phyloP scores from a whole-genome alignment of 2,329 filamentous ascomycete species.

The Septoria linicola region DNA sequence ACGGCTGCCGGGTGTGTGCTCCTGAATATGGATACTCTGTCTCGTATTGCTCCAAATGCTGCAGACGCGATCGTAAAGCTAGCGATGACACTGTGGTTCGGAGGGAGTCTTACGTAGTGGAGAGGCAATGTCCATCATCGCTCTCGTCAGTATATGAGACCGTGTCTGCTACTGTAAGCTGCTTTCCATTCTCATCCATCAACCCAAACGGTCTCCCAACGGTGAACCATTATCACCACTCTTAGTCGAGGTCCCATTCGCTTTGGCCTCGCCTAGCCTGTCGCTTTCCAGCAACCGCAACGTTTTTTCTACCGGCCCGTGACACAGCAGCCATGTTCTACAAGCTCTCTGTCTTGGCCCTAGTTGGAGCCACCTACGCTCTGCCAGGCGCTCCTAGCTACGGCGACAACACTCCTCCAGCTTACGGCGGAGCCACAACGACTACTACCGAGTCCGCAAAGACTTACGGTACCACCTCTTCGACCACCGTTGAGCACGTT shows the following conservation, averaged over 20 bases:
- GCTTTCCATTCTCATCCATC: constrained; percentile 6
- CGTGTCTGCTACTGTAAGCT: neutral
- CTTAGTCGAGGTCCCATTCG: constrained; percentile 1
- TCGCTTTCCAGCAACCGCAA: neutral
- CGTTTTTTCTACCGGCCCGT: neutral
- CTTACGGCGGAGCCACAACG: neutral
- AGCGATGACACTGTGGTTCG: constrained; percentile 8
- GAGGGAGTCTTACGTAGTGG: neutral
- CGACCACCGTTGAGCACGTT: neutral
- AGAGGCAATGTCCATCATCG: constrained; percentile 8
- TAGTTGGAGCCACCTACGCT: constrained; percentile 16
- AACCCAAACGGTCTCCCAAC: neutral
- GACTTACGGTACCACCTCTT: neutral
- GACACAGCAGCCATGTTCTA: constrained; percentile 14
- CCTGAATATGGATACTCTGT: neutral
- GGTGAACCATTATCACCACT: neutral
- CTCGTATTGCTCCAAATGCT: constrained; percentile 6
- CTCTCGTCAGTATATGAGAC: constrained; percentile 8
- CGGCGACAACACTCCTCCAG: neutral
- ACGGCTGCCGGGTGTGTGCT: neutral
- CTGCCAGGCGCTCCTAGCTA: constrained; percentile 7
- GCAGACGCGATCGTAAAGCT: neutral
- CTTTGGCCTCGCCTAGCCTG: neutral
- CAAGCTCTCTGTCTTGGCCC: constrained; percentile 16
- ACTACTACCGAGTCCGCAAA: neutral